A percentile compares a stretch with the other conserved stretches of the same genome.
Conservation (phyloP, 2,329 filamentous ascomycete species). For the Fusarium coffeatum region DNA sequence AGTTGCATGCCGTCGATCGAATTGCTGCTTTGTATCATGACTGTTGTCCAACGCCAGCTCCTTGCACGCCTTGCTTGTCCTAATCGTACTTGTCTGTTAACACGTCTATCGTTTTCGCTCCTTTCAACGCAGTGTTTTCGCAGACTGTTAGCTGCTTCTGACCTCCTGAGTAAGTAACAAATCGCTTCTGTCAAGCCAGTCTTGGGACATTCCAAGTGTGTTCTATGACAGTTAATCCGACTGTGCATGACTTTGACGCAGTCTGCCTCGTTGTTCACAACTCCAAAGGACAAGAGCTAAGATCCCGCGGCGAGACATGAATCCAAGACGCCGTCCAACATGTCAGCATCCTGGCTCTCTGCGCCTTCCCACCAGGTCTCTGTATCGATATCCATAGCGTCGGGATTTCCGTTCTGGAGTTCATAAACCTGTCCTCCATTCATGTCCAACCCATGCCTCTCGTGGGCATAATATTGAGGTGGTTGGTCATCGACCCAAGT, state of each 20-base stretch:
- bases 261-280: background rate
- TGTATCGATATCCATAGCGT: slow-evolving; percentile 70
- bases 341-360: slow-evolving; percentile 61
- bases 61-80: slow-evolving; percentile 38
- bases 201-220: background rate
- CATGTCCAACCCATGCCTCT: slow-evolving; percentile 47
- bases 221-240: background rate
- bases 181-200: background rate
- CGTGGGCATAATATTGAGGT: slow-evolving; percentile 42
- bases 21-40: slow-evolving; percentile 23
- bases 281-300: slow-evolving; percentile 21
- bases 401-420: slow-evolving; percentile 62
- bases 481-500: slow-evolving; percentile 60
- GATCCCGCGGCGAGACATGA: slow-evolving; percentile 64
- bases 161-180: background rate
- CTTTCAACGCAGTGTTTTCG: background rate
- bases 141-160: slow-evolving; percentile 1
- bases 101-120: slow-evolving; percentile 5
- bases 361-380: slow-evolving; percentile 73
- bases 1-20: slow-evolving; percentile 20
- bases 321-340: slow-evolving; percentile 68
- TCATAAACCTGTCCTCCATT: slow-evolving; percentile 53
- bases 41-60: slow-evolving; percentile 44
- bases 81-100: slow-evolving; percentile 14
- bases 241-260: background rate